phyloP scores from a whole-genome alignment of 2,329 filamentous ascomycete genomes.

The Dissoconium aciculare region DNA sequence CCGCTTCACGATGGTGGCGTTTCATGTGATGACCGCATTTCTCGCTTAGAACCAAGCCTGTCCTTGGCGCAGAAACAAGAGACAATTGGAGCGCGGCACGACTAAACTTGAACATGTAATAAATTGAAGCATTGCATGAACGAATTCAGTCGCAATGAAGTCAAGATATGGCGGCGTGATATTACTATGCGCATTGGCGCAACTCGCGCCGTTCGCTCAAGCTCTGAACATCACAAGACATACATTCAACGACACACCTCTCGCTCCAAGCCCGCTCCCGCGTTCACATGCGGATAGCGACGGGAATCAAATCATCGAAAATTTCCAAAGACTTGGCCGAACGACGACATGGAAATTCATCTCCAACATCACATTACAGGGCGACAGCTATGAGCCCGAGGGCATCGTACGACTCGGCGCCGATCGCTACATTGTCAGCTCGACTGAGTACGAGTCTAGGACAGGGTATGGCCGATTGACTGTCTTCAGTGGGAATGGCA shows the following conservation, averaged over 20 bases:
- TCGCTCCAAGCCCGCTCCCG: conserved; percentile 21
- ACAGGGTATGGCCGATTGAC: conserved; percentile 34
- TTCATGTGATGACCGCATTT: too few relatives aligned
- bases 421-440: conserved; percentile 33
- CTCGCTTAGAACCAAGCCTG: too few relatives aligned
- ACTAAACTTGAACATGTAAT: too few relatives aligned
- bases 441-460: conserved; percentile 34
- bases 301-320: conserved; percentile 25
- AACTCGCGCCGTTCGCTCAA: too few relatives aligned
- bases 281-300: conserved; percentile 24
- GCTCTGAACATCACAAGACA: conserved; percentile 25
- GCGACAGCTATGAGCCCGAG: conserved; percentile 36
- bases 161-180: too few relatives aligned
- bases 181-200: too few relatives aligned
- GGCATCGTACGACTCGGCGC: conserved; percentile 32
- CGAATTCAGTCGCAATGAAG: too few relatives aligned
- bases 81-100: too few relatives aligned
- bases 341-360: conserved; percentile 32
- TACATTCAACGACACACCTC: conserved; percentile 15
- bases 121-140: too few relatives aligned
- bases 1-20: too few relatives aligned
- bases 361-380: conserved; percentile 30
- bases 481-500: conserved; percentile 31
- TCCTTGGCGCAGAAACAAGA: too few relatives aligned
- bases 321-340: conserved; percentile 26